Evolutionary conservation across 352 stramenopile genomes (phyloP).

Genomic region (Globisporangium radiosum): DNA sequence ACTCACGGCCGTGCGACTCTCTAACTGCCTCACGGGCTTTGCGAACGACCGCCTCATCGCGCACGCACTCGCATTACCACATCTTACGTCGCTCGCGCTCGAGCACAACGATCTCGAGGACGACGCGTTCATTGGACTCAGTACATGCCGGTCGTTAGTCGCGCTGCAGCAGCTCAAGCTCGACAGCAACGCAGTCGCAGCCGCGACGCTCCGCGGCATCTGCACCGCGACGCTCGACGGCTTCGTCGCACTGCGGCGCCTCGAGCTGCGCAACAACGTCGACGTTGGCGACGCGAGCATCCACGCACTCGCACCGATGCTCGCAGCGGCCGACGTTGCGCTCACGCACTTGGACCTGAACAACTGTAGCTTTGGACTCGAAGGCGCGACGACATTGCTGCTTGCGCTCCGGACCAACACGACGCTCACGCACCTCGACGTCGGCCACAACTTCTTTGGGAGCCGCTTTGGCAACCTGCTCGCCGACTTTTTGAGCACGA

Average conservation of each 20-base stretch:
- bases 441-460: conserved; percentile 75
- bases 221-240: conserved; percentile 41
- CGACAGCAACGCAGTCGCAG: conserved; percentile 53
- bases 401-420: conserved; percentile 45
- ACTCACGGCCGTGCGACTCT: conserved; percentile 44
- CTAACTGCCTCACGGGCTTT: conserved; percentile 54
- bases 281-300: conserved; percentile 58
- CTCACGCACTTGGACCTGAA: conserved; percentile 61
- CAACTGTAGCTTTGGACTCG: conserved; percentile 61
- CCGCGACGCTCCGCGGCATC: conserved; percentile 35
- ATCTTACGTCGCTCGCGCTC: conserved; percentile 43
- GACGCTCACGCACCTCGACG: conserved; percentile 46
- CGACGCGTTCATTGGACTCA: conserved; percentile 40
- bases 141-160: conserved; percentile 14
- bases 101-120: conserved; percentile 79
- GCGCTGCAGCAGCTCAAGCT: conserved; percentile 42
- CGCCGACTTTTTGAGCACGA: conserved; percentile 54
- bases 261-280: conserved; percentile 66
- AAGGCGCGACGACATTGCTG: conserved; percentile 51
- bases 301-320: conserved; percentile 55
- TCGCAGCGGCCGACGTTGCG: conserved; percentile 22
- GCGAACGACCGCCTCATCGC: conserved; percentile 46
- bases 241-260: conserved; percentile 32
- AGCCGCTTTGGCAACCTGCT: conserved; percentile 58
- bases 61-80: conserved; percentile 22